These are phyloP conservation scores for Onygenales sp. DNA, from an alignment of 2,329 filamentous ascomycete species.

Conservation along the genomic window DNA sequence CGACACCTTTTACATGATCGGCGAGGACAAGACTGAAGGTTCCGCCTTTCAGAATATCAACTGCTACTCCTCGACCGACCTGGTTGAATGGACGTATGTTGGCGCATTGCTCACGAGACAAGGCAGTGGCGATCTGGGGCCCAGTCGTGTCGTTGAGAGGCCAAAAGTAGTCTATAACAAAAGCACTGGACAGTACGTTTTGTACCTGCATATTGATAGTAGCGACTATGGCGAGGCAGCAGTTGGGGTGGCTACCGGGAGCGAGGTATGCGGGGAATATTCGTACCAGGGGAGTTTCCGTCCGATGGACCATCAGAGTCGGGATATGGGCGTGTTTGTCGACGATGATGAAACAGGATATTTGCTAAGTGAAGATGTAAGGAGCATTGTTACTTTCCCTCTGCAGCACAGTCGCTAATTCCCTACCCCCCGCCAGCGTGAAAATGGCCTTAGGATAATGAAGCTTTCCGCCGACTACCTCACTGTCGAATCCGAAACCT, in stretches of 20 bases:
- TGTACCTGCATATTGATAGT: conserved; percentile 60
- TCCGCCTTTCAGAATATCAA: conserved; percentile 55
- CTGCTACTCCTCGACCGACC: conserved; percentile 55
- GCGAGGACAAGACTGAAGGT: conserved; percentile 60
- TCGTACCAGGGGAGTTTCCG: conserved; percentile 38
- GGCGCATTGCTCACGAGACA: conserved; percentile 49
- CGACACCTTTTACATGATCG: conserved; percentile 56
- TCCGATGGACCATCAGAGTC: conserved; percentile 42
- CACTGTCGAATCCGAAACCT: conserved; percentile 39
- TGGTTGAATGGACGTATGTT: conserved; percentile 55
- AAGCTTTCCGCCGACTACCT: conserved; percentile 49
- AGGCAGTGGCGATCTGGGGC: conserved; percentile 48
- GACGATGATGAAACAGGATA: conserved; percentile 54
- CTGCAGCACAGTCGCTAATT: no score
- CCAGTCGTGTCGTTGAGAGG: conserved; percentile 54
- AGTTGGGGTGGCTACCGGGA: conserved; percentile 53
- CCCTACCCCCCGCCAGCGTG: conserved; percentile 25
- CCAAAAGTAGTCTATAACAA: conserved; percentile 62
- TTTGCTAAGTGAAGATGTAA: conserved; percentile 53
- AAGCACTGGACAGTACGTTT: conserved; percentile 53
- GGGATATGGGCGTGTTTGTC: conserved; percentile 50
- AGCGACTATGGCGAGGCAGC: conserved; percentile 53
- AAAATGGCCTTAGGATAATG: conserved; percentile 50
- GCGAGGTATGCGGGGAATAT: conserved; percentile 53
- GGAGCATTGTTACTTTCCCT: no score